Base-by-base conservation (phyloP, 164 flowering plant species). In the Umbilicus rupestris region DNA sequence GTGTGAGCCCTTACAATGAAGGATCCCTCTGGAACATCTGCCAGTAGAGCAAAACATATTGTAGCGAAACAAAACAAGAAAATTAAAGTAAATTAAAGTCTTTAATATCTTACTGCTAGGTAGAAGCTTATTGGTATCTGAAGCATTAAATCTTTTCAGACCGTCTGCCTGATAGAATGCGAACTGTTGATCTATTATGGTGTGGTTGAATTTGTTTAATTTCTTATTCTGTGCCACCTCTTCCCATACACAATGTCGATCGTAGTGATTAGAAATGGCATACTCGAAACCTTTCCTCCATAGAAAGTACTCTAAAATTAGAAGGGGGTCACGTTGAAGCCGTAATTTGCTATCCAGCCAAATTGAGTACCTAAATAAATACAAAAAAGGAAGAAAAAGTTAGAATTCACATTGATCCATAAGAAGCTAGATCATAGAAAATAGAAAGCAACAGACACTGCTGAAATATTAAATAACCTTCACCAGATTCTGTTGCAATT, bases 11-110 rank as follows among this genome's bases (percentile, higher is more conserved):
- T 83, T 41, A 92, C 82, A 70, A 95, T 95, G 70, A 95, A 81
- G 63, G 97, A 95, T 1, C 99, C 99, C 80, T 95, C 99, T 42
- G 99, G 99, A 26, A 95, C 99, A 86, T 95, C 99, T 95, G 88
- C 47, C 67, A 69, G 63, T 39, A 66, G 65, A 49, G 67, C 28
- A 69, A 66, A 29, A 60, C 66, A 30, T 7, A 67, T 52, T 60
- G 37, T 14, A 37, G 33, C 22, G 10, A n/a, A 37, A 33, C n/a
- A 35, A 8, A 16, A 37, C 28, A 22, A 35, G 8, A 17, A 28
- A 37, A 37, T 4, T 8, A 35, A 57, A 42, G 71, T 16, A 68
- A 68, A 47, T 20, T 28, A 52, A 55, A 2, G 24, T 28, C 3
- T 26, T 47, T 52, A 7, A 46, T 72, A 71, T 66, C 88, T 30